Conservation (phyloP, 2,329 filamentous ascomycete species). For the Biscogniauxia marginata region DNA sequence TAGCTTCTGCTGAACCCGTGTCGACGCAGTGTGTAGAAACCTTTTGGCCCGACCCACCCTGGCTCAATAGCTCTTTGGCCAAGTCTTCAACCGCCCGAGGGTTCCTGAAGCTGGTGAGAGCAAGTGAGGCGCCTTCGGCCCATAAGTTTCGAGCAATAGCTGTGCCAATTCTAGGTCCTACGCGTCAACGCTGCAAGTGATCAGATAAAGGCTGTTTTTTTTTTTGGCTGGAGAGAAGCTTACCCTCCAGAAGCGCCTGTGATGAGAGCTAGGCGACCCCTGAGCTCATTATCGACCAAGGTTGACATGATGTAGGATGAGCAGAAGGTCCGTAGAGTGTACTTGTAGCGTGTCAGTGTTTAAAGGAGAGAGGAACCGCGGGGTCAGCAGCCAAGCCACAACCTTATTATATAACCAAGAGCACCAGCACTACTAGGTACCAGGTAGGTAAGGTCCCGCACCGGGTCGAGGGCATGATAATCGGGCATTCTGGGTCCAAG, state of each 20-base stretch:
- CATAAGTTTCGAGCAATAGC: constrained; percentile 34
- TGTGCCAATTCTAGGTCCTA: constrained; percentile 32
- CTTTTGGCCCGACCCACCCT: constrained; percentile 29
- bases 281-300: constrained; percentile 32
- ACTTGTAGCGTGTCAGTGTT: no score
- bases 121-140: constrained; percentile 34
- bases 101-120: constrained; percentile 33
- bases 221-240: neutral
- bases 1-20: constrained; percentile 51
- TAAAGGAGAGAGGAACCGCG: no score
- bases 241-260: constrained; percentile 38
- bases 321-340: no score
- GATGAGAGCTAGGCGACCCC: constrained; percentile 35
- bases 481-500: constrained; percentile 11
- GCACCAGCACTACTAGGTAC: no score
- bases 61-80: constrained; percentile 25
- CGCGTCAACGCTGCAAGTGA: constrained; percentile 9
- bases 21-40: constrained; percentile 59
- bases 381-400: no score
- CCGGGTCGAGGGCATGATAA: no score
- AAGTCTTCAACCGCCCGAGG: constrained; percentile 29
- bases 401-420: no score
- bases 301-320: neutral
- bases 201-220: neutral
- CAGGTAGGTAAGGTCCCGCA: no score